Conservation (phyloP, 2,329 filamentous ascomycete genomes). For the Seiridium unicorne region DNA sequence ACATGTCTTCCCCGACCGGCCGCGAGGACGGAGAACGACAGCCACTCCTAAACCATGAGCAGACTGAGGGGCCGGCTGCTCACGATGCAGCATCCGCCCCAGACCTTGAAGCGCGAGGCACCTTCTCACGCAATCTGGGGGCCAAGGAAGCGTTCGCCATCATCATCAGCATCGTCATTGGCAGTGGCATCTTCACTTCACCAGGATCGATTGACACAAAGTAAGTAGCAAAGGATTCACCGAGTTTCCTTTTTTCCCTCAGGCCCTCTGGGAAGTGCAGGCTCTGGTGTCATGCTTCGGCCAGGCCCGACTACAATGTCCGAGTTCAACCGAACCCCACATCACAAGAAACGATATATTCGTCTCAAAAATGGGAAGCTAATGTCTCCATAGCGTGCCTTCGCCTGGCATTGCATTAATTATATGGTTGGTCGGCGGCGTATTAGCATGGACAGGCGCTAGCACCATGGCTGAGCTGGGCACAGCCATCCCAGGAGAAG, state of each 20-base stretch:
- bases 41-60: background rate
- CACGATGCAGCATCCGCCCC: conserved; percentile 38
- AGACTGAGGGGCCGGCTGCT: background rate
- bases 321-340: too few species aligned
- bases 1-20: background rate
- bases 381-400: conserved; percentile 36
- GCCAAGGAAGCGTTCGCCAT: conserved; percentile 48
- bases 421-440: conserved; percentile 60
- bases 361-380: too few species aligned
- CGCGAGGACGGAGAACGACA: background rate
- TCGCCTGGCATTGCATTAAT: conserved; percentile 57
- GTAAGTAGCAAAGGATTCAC: background rate
- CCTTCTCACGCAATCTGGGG: conserved; percentile 28
- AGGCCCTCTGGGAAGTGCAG: too few species aligned
- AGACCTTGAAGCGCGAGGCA: conserved; percentile 37
- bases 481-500: conserved; percentile 61
- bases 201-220: conserved; percentile 62
- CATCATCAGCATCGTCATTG: conserved; percentile 62
- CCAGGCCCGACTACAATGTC: too few species aligned
- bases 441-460: conserved; percentile 64
- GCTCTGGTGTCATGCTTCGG: too few species aligned
- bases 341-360: too few species aligned
- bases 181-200: conserved; percentile 64
- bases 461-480: conserved; percentile 62
- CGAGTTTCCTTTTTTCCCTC: too few species aligned